Evolutionary conservation across 2,329 filamentous ascomycete genomes (phyloP), one percentile per base, ranked within the genome.

Genomic region (Talaromyces sp.): DNA sequence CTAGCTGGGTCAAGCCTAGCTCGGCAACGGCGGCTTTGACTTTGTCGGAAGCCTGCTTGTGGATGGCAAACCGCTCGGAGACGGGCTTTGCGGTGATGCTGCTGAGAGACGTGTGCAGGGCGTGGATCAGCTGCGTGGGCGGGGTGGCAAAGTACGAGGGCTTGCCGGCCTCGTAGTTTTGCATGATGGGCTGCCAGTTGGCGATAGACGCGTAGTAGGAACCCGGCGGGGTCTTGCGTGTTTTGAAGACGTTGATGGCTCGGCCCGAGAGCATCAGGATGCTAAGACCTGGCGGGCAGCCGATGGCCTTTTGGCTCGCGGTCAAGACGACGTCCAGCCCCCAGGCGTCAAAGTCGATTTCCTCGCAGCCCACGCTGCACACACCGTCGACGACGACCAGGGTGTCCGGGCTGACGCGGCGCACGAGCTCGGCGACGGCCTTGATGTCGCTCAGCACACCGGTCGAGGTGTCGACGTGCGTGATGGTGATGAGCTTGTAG

Each of bases 181-280:
- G 87, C 93, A 99, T 98, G 77, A 99, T 95, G 53, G 93, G 93
- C 60, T 93, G 81, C 95, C 95, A 99, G 79, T 98, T 98, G 83
- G 92, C 93, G 82, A 97, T 91, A 13, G 90, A 96, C 59, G 90
- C 93, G 77, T 97, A 99, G 84, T 98, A 99, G 24, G 92, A 90
- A 21, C 86, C 84, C 1, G 93, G 90, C 13, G 89, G 89, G 11
- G 86, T 88, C 81, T 93, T 93, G 73, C 95, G 86, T 69, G 82
- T 84, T 77, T 93, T 86, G 77, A 96, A 89, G 11, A 81, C 80
- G 70, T 95, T 83, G 68, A 99, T 90, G 50, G 95, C 93, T 65
- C 90, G 87, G 63, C 89, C 91, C 70, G 93, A 97, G 70, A 90
- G 91, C 88, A 97, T 96, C 66, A 95, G 86, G 72, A 99, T 97